Base-by-base conservation (phyloP, 371 early-diverging fungal species). In the Actinomortierella ambigua region DNA sequence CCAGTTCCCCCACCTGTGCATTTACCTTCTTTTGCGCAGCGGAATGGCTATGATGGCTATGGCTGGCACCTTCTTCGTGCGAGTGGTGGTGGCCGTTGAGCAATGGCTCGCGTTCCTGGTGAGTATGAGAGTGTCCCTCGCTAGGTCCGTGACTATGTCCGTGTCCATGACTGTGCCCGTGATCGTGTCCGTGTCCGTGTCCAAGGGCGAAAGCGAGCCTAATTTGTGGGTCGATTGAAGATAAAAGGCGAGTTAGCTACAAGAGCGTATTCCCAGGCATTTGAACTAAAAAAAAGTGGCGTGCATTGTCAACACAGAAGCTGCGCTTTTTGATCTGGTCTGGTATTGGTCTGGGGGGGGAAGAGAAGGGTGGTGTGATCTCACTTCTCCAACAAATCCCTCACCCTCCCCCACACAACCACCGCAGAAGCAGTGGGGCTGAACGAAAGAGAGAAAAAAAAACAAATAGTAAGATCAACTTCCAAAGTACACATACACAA, bases 401-500 rank as follows among this genome's bases (percentile, higher is more conserved):
- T n/a, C n/a, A n/a, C n/a, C n/a, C n/a, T n/a, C n/a, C n/a, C n/a
- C n/a, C n/a, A n/a, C n/a, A n/a, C n/a, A n/a, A n/a, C n/a, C n/a
- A n/a, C n/a, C 11, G 34, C 34, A 34, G 11, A 34, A 11, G 4
- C 34, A 34, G 11, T 6, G 34, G 11, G 34, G 34, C 7, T 11
- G 53, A n/a, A 39, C 6, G 40, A 55, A 29, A 50, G 27, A 50
- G 27, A 18, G 20, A 20, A 20, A n/a, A 39, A 17, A 28, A 1
- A 7, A 15, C 11, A 26, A 24, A 47, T 48, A 54, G 20, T 41
- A 24, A 48, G 24, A 48, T 18, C 8, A 20, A 22, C 11, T 6
- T 17, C 20, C 17, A 48, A 20, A 24, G 8, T 39, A 18, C 17
- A 63, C 82, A 77, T 83, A 87, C 80, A 90, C 75, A 44, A 94